Evolutionary conservation across 129 eudicot genomes (phyloP).

Genomic region (Gnaphalium uliginosum): DNA sequence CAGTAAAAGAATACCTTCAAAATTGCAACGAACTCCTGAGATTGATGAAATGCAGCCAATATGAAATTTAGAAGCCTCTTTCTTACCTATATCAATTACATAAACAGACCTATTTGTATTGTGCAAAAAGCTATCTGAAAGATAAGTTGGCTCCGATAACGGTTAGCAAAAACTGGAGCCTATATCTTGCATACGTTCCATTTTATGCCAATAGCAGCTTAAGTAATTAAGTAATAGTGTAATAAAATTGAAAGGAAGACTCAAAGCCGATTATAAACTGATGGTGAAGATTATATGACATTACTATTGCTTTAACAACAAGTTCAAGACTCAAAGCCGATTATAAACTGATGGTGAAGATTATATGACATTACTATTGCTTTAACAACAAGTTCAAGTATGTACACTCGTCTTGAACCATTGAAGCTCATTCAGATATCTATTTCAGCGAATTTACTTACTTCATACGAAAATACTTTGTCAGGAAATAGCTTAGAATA

Average conservation of each 20-base stretch:
- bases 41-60: constrained; percentile 86
- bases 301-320: too few relatives aligned
- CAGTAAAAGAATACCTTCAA: constrained; percentile 61
- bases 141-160: background rate
- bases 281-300: too few relatives aligned
- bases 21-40: constrained; percentile 81
- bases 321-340: too few relatives aligned
- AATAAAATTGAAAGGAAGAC: too few relatives aligned
- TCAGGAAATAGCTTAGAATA: constrained; percentile 82
- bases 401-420: too few relatives aligned
- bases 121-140: background rate
- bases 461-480: constrained; percentile 74
- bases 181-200: constrained; percentile 3
- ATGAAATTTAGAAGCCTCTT: constrained; percentile 89
- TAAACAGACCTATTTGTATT: background rate
- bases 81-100: constrained; percentile 53
- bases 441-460: constrained; percentile 29
- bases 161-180: background rate
- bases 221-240: too few relatives aligned
- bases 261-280: too few relatives aligned
- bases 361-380: too few relatives aligned
- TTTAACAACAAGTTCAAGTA: too few relatives aligned
- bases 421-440: background rate
- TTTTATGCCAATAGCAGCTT: background rate
- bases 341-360: too few relatives aligned